Conservation (phyloP, 805 yeast genomes). For the Vanderwaltozyma verrucispora region DNA sequence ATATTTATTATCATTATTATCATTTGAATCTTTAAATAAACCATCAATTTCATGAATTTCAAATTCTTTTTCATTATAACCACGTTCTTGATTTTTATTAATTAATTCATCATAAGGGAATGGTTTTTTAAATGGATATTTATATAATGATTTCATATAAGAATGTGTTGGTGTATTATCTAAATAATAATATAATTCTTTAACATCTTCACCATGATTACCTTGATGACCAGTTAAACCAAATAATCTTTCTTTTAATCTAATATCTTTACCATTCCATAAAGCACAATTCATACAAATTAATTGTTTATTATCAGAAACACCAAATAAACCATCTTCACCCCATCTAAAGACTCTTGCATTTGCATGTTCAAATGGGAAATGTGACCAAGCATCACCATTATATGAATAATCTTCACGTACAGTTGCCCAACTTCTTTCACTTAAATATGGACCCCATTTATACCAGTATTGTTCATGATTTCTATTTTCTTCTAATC, state of each 20-base stretch:
- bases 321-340: conserved; percentile 90
- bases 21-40: conserved; percentile 39
- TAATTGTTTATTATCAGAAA: conserved; percentile 71
- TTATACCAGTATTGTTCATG: conserved; percentile 56
- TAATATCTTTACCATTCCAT: conserved; percentile 84
- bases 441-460: conserved; percentile 89
- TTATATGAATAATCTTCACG: conserved; percentile 78
- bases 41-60: conserved; percentile 74
- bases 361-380: conserved; percentile 76
- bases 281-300: conserved; percentile 71
- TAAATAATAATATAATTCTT: conserved; percentile 71
- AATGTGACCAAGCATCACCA: conserved; percentile 87
- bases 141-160: conserved; percentile 82
- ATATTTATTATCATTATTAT: conserved; percentile 52
- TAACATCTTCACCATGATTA: conserved; percentile 93
- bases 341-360: conserved; percentile 89
- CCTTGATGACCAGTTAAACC: conserved; percentile 92
- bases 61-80: conserved; percentile 61
- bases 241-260: conserved; percentile 75
- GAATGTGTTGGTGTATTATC: conserved; percentile 93
- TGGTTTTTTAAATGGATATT: conserved; percentile 70
- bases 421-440: conserved; percentile 79
- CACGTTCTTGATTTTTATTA: conserved; percentile 52
- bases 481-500: conserved; percentile 27
- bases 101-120: conserved; percentile 75